Evolutionary conservation across 139 green algal species (phyloP), one percentile per base, ranked within the genome.

Genomic region (Pycnococcus provasolii): DNA sequence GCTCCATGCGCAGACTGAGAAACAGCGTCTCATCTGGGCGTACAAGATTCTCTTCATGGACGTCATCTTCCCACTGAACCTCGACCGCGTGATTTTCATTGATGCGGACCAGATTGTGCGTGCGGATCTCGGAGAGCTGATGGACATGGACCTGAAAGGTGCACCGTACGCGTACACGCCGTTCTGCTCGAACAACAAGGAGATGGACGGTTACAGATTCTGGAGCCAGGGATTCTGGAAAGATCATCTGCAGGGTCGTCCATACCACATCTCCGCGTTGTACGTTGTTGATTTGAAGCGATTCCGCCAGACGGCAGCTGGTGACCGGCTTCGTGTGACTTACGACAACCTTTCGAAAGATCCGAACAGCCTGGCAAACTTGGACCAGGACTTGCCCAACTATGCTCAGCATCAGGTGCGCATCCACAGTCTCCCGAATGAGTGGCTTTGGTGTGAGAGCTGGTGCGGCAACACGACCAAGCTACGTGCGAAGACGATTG

Each of bases 371-470:
- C 77, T 99, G 53, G 83, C 91, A 60, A 99, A 99, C 77, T 80
- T 99, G 71, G 80, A 85, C 63, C 77, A 82, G 65, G 94, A 99
- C 79, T 81, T 99, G 59, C 94, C 94, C 58, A 99, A 99, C 79
- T 99, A 96, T 69, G 74, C 89, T 2, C 93, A 98, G 83, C 85
- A 97, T 75, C 53, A 72, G 45, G 80, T 86, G 1, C 88, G 86
- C 41, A 98, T 99, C 53, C 50, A 13, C 13, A 13, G 50, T 13
- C 50, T 11, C 50, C 71, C 71, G 3, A 79, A 91, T 79, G 85
- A 96, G 75, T 99, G 94, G 94, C 80, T 99, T 45, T 99, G 92
- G 92, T 99, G 94, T 68, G 94, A 99, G 81, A 94, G 86, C 7
- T 99, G 94, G 94, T 99, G 94, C 72, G 93, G 93, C 45, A 92